Evolutionary conservation across 2,329 filamentous ascomycete species (phyloP).

Genomic region (Phialemoniopsis sp.): DNA sequence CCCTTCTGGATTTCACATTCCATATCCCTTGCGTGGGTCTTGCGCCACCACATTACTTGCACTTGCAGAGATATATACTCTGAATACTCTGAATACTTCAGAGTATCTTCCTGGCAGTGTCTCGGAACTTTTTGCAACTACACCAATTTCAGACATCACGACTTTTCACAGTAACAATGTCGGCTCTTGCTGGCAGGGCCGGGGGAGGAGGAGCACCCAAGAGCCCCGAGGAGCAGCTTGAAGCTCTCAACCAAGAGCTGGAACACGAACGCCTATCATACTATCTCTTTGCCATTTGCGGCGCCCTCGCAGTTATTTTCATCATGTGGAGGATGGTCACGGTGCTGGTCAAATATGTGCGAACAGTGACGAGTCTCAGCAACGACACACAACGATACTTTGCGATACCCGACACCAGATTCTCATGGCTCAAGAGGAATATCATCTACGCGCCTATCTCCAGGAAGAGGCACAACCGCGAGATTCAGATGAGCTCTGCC

Average conservation of each 20-base stretch:
- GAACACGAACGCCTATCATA: conserved; percentile 53
- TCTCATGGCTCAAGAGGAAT: conserved; percentile 63
- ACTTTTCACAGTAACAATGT: too few relatives aligned
- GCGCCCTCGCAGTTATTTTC: conserved; percentile 57
- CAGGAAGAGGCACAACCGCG: conserved; percentile 72
- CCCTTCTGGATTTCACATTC: too few relatives aligned
- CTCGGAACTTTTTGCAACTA: too few relatives aligned
- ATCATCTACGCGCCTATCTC: conserved; percentile 68
- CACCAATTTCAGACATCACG: too few relatives aligned
- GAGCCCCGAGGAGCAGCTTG: conserved; percentile 10
- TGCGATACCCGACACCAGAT: conserved; percentile 46
- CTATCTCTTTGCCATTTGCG: conserved; percentile 61
- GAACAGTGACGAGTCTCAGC: conserved; percentile 70
- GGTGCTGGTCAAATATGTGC: conserved; percentile 61
- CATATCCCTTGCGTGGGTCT: too few relatives aligned
- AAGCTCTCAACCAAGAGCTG: conserved; percentile 25
- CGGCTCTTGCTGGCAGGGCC: background rate
- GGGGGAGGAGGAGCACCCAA: conserved; percentile 6
- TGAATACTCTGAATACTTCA: too few relatives aligned
- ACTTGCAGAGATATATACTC: too few relatives aligned
- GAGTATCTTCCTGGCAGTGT: too few relatives aligned
- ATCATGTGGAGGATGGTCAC: conserved; percentile 63
- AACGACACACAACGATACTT: conserved; percentile 82
- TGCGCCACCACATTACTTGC: too few relatives aligned
- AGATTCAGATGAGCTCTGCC: conserved; percentile 58